Base-by-base conservation (phyloP, 352 stramenopile species). In the Lagenidium giganteum region DNA sequence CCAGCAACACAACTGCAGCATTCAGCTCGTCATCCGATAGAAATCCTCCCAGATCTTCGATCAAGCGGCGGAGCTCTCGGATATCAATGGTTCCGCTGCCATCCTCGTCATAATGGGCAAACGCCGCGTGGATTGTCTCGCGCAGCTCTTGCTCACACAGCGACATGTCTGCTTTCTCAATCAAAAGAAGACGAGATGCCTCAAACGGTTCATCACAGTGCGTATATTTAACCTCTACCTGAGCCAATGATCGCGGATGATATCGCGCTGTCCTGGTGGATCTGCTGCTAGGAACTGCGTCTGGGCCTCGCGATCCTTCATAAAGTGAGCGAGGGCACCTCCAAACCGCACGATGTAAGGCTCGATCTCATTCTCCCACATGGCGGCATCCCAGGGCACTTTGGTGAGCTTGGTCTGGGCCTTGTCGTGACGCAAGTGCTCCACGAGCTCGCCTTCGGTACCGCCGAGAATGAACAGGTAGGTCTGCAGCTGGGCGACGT, bases 401-500 rank as follows among this genome's bases (percentile, higher is more conserved):
- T 70, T 70, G 0, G 79, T 92, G 45, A 75, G 64, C 47, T 85
- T 86, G 17, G 76, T 88, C 57, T 77, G 32, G 12, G 68, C 57
- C n/a, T 52, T 51, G 25, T 75, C 67, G 13, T 63, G 46, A 29
- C 78, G 73, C 28, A 93, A 47, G 46, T 92, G 72, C 58, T 93
- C 82, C 24, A 93, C 82, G 11, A 93, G 51, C 53, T 93, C 82
- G 7, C 82, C 82, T 27, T 92, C 70, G 12, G 50, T 54, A 6
- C 61, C 54, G 0, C 57, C 69, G 14, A 93, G 60, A 32, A 93
- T 87, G 50, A 78, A 93, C 27, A 93, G 39, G 51, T 93, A 93
- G 21, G 82, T 93, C 63, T 92, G 79, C 42, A 93, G 51, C 49
- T 93, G 82, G 1, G 75, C 74, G 8, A 93, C 31, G 52, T 93